A percentile compares a stretch with the other conserved stretches of the same genome.
Evolutionary conservation across 2,329 filamentous ascomycete genomes (phyloP).

Genomic region (Lasiodiplodia sp.): DNA sequence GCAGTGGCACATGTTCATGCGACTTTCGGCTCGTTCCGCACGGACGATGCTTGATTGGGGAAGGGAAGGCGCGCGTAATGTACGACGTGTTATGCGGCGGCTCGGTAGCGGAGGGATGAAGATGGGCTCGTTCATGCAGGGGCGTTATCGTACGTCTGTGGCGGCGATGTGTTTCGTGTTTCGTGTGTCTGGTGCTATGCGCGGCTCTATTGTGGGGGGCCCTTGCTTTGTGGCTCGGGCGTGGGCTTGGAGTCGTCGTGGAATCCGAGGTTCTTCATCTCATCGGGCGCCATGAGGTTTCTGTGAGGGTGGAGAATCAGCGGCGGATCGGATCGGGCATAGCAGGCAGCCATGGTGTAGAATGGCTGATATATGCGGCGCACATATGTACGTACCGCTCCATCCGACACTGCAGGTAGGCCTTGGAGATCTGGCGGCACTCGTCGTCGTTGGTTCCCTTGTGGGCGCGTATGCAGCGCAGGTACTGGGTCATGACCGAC

Average conservation of each 20-base stretch:
- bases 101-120: conserved; percentile 4
- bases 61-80: not conserved
- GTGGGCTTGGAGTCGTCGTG: conserved; percentile 53
- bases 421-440: conserved; percentile 85
- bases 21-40: conserved; percentile 8
- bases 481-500: conserved; percentile 82
- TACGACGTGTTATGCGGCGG: conserved; percentile 6
- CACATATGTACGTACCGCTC: conserved; percentile 71
- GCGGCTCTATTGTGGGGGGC: not conserved
- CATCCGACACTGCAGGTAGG: conserved; percentile 92
- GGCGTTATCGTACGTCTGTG: conserved; percentile 28
- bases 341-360: conserved; percentile 4
- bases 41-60: conserved; percentile 1
- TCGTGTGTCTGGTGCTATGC: conserved; percentile 22
- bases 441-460: conserved; percentile 85
- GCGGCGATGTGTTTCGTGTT: conserved; percentile 17
- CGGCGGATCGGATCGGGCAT: not conserved
- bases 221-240: conserved; percentile 27
- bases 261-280: conserved; percentile 93
- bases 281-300: conserved; percentile 94
- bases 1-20: conserved; percentile 2
- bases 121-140: conserved; percentile 8
- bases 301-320: conserved; percentile 52
- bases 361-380: not conserved
- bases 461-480: conserved; percentile 84